phyloP scores from a whole-genome alignment of 1,139 yeast species.

The Geotrichum reessii region DNA sequence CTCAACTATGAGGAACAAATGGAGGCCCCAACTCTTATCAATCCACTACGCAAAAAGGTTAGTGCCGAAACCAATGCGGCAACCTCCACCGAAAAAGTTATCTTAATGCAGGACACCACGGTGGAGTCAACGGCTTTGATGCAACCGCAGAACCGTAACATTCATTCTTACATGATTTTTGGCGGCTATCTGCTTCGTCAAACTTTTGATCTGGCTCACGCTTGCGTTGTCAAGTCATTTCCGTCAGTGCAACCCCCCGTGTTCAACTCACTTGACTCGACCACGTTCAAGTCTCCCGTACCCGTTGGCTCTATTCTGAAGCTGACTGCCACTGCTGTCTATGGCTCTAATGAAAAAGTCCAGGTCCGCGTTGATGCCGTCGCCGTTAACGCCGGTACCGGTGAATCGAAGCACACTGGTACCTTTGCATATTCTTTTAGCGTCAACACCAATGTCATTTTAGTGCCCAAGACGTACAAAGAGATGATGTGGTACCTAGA shows the following conservation, averaged over 20 bases:
- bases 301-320: conserved; percentile 1
- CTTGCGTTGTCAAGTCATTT: background rate
- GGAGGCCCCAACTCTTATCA: background rate
- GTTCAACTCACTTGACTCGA: conserved; percentile 1
- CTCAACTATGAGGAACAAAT: background rate
- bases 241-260: background rate
- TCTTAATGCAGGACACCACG: background rate
- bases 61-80: background rate
- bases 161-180: conserved; percentile 6
- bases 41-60: background rate
- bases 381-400: background rate
- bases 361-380: conserved; percentile 5
- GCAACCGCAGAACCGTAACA: conserved; percentile 10
- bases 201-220: conserved; percentile 5
- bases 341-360: background rate
- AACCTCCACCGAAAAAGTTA: background rate
- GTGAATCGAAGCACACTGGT: background rate
- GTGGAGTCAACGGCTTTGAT: background rate
- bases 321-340: conserved; percentile 1
- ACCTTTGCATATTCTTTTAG: conserved; percentile 1
- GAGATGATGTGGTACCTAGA: conserved; percentile 3
- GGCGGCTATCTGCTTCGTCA: conserved; percentile 7
- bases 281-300: conserved; percentile 5
- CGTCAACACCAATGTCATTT: background rate
- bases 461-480: conserved; percentile 1